Percentiles rank a stretch among this genome's conserved stretches.
Evolutionary conservation across 805 yeast genomes (phyloP).

Genomic region (Cyberlindnera japonica): DNA sequence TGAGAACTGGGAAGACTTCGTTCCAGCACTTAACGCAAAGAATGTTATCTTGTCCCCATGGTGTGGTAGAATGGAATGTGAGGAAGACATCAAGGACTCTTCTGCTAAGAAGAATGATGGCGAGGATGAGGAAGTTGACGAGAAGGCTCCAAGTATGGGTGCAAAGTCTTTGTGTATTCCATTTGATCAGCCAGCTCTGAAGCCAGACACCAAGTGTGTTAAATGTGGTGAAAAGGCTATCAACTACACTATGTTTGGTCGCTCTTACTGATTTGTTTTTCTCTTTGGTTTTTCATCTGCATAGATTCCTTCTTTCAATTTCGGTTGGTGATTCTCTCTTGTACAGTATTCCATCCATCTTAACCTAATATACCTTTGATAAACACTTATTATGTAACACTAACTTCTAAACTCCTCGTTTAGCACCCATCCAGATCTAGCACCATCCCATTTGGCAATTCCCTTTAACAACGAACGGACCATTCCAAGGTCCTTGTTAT

Average conservation of each 20-base stretch:
- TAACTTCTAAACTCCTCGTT: slow-evolving; percentile 45
- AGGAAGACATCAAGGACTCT: slow-evolving; percentile 92
- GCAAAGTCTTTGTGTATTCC: slow-evolving; percentile 98
- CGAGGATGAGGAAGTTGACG: slow-evolving; percentile 88
- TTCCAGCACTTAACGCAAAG: slow-evolving; percentile 85
- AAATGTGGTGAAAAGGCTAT: slow-evolving; percentile 75
- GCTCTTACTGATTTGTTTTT: slow-evolving; percentile 63
- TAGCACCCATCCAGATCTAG: slow-evolving; percentile 59
- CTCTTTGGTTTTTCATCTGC: background rate
- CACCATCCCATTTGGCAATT: slow-evolving; percentile 65
- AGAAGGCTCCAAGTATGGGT: slow-evolving; percentile 98
- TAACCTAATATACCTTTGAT: no score
- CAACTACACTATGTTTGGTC: slow-evolving; percentile 92
- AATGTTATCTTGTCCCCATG: slow-evolving; percentile 92
- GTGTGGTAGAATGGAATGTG: slow-evolving; percentile 95
- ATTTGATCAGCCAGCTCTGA: slow-evolving; percentile 81
- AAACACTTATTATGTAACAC: background rate
- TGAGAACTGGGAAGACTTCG: slow-evolving; percentile 87
- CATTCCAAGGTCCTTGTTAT: slow-evolving; percentile 53
- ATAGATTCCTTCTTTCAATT: background rate
- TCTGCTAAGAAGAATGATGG: slow-evolving; percentile 74
- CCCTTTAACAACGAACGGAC: slow-evolving; percentile 65
- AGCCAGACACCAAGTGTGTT: slow-evolving; percentile 79
- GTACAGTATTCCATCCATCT: slow-evolving; percentile 7
- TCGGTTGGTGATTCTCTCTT: background rate